Evolutionary conservation across 192 early-diverging fungal genomes (phyloP).

Genomic region (Entomortierella lignicola): DNA sequence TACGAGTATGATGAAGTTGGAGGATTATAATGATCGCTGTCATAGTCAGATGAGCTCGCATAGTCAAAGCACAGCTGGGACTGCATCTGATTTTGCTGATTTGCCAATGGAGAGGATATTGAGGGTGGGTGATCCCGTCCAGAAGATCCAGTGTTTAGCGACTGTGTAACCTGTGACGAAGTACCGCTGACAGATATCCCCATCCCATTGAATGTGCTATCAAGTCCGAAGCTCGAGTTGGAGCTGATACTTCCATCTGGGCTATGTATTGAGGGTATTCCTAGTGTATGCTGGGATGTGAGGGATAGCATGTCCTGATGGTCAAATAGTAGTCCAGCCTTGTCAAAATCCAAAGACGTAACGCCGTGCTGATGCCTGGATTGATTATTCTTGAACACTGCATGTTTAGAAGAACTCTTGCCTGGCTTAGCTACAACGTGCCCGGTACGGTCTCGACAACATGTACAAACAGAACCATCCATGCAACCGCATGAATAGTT

Average conservation of each 20-base stretch:
- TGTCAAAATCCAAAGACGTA: constrained; percentile 11
- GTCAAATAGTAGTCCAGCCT: not conserved
- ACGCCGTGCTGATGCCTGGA: constrained; percentile 4
- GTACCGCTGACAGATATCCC: constrained; percentile 2
- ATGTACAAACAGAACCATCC: constrained; percentile 28
- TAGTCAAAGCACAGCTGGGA: constrained; percentile 38
- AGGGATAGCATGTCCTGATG: not conserved
- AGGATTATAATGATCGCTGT: constrained; percentile 32
- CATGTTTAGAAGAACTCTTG: constrained; percentile 10
- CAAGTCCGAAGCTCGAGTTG: constrained; percentile 13
- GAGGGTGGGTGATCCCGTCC: constrained; percentile 6
- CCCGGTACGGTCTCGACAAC: constrained; percentile 34
- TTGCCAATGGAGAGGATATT: not conserved
- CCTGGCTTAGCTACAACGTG: constrained; percentile 31
- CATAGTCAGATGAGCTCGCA: constrained; percentile 35
- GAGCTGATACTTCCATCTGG: constrained; percentile 26
- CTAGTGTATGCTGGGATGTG: not conserved
- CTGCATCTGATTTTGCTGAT: constrained; percentile 4
- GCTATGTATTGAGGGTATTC: constrained; percentile 6
- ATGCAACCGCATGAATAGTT: constrained; percentile 21
- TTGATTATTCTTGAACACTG: constrained; percentile 17
- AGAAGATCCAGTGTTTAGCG: not conserved
- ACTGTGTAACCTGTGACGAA: not conserved
- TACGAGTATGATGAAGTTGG: constrained; percentile 11
- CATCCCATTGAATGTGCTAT: constrained; percentile 10